phyloP scores from a whole-genome alignment of 805 yeast species.

The Diddensiella caesifluorescens region DNA sequence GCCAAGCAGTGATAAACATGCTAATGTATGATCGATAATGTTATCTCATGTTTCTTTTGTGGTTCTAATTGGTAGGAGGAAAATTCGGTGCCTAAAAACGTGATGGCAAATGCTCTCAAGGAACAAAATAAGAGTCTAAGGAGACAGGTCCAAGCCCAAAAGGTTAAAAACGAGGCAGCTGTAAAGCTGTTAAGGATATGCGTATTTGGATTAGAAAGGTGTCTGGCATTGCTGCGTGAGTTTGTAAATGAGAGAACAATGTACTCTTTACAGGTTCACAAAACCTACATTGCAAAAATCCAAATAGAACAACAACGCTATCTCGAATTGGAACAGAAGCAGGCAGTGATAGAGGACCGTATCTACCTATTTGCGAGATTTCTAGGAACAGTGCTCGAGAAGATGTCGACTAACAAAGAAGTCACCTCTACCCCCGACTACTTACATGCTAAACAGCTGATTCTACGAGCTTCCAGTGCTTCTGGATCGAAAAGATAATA shows the following conservation, averaged over 20 bases:
- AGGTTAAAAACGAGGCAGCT: constrained; percentile 12
- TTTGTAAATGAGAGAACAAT: constrained; percentile 19
- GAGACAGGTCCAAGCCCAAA: constrained; percentile 13
- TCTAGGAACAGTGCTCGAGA: constrained; percentile 15
- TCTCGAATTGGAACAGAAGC: constrained; percentile 16
- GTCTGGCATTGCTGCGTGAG: constrained; percentile 18
- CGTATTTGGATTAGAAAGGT: constrained; percentile 17
- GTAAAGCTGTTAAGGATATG: constrained; percentile 16
- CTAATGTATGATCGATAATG: too few species aligned
- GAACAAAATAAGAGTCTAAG: constrained; percentile 17
- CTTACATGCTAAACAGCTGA: constrained; percentile 9
- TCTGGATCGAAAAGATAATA: neutral
- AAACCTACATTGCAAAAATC: constrained; percentile 16
- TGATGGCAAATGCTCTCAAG: constrained; percentile 6
- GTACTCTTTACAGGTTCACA: constrained; percentile 18
- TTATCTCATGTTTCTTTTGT: too few species aligned
- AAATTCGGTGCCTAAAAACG: neutral
- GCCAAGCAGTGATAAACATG: too few species aligned
- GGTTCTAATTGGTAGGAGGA: neutral
- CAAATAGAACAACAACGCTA: constrained; percentile 19
- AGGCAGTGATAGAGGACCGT: constrained; percentile 19
- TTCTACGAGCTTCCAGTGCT: neutral
- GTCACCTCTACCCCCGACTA: constrained; percentile 7
- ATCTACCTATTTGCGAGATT: constrained; percentile 13
- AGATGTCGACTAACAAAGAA: constrained; percentile 5